Base-by-base conservation (phyloP, 192 early-diverging fungal species). In the Linnemannia zychae region DNA sequence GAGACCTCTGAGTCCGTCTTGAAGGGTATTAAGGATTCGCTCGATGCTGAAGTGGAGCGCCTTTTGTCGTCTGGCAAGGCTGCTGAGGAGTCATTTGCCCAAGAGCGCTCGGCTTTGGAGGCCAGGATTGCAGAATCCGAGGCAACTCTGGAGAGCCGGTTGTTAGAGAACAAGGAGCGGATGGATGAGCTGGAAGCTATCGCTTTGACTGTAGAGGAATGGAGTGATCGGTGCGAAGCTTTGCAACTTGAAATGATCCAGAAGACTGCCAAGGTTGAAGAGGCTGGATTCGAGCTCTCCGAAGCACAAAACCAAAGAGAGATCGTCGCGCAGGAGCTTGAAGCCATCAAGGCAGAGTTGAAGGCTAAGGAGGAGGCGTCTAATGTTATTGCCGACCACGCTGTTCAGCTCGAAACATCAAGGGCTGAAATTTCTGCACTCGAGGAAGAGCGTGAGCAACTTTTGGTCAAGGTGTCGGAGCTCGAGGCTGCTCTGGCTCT, bases 391-490 rank as follows among this genome's bases (percentile, higher is more conserved):
- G 67, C 65, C 9, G 76, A 74, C 16, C 67, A 66, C 0, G 4
- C 76, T 28, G 76, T 70, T 36, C 63, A 66, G 22, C 60, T 87
- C 5, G 79, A 80, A 40, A 74, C 77, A 15, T 48, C 82, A 0
- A 86, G 88, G 36, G 80, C 67, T 9, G 82, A 91, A 31, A 70
- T 88, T 0, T 49, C 79, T 34, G 75, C 80, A 18, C 75, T 89
- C 7, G 80, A 87, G 57, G 74, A 81, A 4, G 89, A 92, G 73
- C 89, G 90, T 33, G 89, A 91, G 44, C 85, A 86, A 60, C 78
- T 91, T 24, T 73, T 89, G 73, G 75, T 78, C 37, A 88, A 91
- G 68, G 81, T 87, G 28, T 87, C 84, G 4, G 85, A 76, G 33
- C 47, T 82, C 17, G 75, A 77, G 36, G 65, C 74, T 17, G 71